Conservation (phyloP, 1,139 yeast species). For the Saccharomyces uvarum region DNA sequence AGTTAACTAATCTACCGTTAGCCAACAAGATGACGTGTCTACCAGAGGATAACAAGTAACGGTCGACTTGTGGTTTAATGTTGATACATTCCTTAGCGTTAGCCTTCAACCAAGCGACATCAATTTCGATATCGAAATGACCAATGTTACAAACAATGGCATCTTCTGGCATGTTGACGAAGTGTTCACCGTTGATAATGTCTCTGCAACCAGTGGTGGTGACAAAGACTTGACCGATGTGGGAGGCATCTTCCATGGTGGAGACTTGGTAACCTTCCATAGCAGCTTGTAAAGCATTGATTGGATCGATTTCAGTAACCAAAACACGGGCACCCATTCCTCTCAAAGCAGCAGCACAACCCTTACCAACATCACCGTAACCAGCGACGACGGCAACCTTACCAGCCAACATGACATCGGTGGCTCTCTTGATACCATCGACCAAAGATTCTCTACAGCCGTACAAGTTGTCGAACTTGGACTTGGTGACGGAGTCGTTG, state of each 20-base stretch:
- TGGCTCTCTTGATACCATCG: constrained; percentile 99
- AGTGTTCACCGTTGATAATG: constrained; percentile 86
- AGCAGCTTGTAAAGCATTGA: constrained; percentile 98
- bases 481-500: constrained; percentile 98
- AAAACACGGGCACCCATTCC: constrained; percentile 99
- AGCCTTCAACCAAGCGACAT: constrained; percentile 94
- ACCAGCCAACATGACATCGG: constrained; percentile 99
- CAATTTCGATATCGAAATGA: constrained; percentile 98
- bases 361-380: constrained; percentile 99
- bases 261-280: constrained; percentile 98
- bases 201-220: constrained; percentile 99
- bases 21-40: constrained; percentile 95
- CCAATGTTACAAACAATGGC: constrained; percentile 99
- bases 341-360: constrained; percentile 98
- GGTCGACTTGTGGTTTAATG: constrained; percentile 99
- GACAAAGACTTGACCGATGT: constrained; percentile 93
- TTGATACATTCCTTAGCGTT: constrained; percentile 85
- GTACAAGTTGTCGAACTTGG: constrained; percentile 98
- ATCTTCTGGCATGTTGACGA: constrained; percentile 92
- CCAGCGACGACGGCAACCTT: constrained; percentile 99
- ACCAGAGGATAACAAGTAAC: constrained; percentile 85
- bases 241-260: constrained; percentile 91
- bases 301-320: constrained; percentile 96
- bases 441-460: constrained; percentile 99
- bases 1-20: constrained; percentile 98